A percentile compares a stretch with the other conserved stretches of the same genome.
These are phyloP conservation scores for Corymbia calophylla DNA, from an alignment of 441 rosid genomes.

Conservation along the genomic window DNA sequence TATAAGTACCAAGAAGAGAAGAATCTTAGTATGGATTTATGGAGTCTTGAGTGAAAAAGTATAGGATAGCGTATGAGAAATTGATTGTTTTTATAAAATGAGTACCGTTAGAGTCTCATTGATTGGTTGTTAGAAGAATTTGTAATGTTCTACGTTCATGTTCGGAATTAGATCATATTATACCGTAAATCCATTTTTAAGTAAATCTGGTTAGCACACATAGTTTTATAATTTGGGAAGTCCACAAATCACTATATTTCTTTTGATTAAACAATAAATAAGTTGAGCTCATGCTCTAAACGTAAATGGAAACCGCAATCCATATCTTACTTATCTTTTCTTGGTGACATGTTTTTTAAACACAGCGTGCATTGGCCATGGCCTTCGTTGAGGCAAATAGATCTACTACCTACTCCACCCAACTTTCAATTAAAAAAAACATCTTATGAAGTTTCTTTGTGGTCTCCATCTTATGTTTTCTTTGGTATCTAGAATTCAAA, in stretches of 20 bases:
- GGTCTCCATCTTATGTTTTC: not conserved
- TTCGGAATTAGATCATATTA: not conserved
- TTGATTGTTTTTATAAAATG: not conserved
- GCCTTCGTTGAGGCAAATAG: not conserved
- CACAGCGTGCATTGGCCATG: not conserved
- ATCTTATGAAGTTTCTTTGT: not conserved
- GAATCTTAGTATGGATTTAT: not conserved
- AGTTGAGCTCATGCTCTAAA: not conserved
- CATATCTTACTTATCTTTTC: not conserved
- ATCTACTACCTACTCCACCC: not conserved
- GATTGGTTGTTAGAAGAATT: not conserved
- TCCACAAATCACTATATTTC: not conserved
- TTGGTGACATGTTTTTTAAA: not conserved
- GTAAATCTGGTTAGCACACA: not conserved
- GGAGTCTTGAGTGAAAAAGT: not conserved
- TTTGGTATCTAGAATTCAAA: not conserved
- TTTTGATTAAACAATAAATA: no score
- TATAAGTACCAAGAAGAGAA: not conserved
- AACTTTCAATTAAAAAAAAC: fast-evolving
- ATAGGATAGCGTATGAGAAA: not conserved
- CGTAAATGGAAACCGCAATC: not conserved
- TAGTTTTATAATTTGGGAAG: not conserved
- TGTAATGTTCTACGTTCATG: no score
- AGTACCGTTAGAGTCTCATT: not conserved
- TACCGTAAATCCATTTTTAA: not conserved